Conservation (phyloP, 192 early-diverging fungal species). For the Dimargaris verticillata region DNA sequence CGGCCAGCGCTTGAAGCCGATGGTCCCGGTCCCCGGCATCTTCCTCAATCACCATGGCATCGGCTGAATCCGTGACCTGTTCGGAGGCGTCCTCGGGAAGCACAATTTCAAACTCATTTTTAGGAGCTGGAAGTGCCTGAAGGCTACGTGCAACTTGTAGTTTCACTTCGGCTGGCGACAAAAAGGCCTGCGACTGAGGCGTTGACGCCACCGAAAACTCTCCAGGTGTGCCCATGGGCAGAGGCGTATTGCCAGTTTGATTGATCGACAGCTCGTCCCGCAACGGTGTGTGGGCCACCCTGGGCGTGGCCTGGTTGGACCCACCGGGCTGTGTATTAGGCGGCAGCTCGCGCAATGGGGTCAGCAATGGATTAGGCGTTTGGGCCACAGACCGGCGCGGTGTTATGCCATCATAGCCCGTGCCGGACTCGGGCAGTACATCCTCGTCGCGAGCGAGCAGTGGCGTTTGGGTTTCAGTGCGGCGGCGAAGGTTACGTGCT, state of each 20-base stretch:
- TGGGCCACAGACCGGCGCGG: slow-evolving; percentile 32
- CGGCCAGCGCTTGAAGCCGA: slow-evolving; percentile 26
- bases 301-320: slow-evolving; percentile 9
- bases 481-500: slow-evolving; percentile 66
- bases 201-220: slow-evolving; percentile 34
- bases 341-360: slow-evolving; percentile 15
- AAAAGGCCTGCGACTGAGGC: slow-evolving; percentile 39
- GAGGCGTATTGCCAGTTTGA: no score
- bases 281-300: slow-evolving; percentile 27
- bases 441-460: slow-evolving; percentile 56
- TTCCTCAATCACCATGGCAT: slow-evolving; percentile 27
- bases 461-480: slow-evolving; percentile 63
- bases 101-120: slow-evolving; percentile 84
- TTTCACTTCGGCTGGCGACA: slow-evolving; percentile 14
- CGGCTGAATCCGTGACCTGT: slow-evolving; percentile 10
- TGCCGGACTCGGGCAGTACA: slow-evolving; percentile 20
- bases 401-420: slow-evolving; percentile 43
- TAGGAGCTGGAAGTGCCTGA: slow-evolving; percentile 60
- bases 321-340: neutral
- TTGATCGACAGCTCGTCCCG: slow-evolving; percentile 50
- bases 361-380: slow-evolving; percentile 73
- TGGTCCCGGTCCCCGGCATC: slow-evolving; percentile 59
- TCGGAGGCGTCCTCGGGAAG: slow-evolving; percentile 47
- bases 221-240: no score
- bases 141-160: slow-evolving; percentile 58